Base-by-base conservation (phyloP, 1,284 basidiomycete genomes). In the Naganishia sp. region DNA sequence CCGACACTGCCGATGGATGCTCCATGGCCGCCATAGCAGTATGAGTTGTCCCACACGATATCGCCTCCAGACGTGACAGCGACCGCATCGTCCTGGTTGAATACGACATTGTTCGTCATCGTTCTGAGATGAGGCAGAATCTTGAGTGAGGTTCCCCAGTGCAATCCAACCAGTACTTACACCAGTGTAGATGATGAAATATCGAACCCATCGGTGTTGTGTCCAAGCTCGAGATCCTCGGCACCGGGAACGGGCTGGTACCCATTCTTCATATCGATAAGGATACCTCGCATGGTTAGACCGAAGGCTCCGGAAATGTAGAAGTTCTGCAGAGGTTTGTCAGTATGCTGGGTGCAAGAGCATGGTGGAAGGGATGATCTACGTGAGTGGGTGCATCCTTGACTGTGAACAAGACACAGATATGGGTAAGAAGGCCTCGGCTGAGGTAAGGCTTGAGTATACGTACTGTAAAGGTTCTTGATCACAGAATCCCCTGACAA, bases 21-120 rank as follows among this genome's bases (percentile, higher is more conserved):
- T 42, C 87, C 86, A 66, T 88, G 86, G 4, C 86, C 85, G 15
- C 81, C 80, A 1, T 78, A 77, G 74, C 87, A 88, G 23, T 79
- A 81, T 72, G 85, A 86, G 31, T 83, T 74, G 61, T 81, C 77
- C 74, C 87, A 85, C 54, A 82, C 71, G 67, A 88, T 84, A 73
- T 84, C 85, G 42, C 78, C 77, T 9, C 86, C 86, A 50, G 75
- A 75, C 74, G 86, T 86, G 72, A 87, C 84, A 10, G 86, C 85
- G 43, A 87, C 74, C 69, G 86, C 87, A 71, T 88, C 86, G 67
- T 88, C 86, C 80, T 87, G 75, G 67, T 77, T 74, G 67, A 67
- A 70, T 23, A 71, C 71, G 21, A 68, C 65, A 59, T 67, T 69
- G 43, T 63, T 69, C 18, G 65, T 53, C 53, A 70, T 54, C 18